A percentile compares a stretch with the other conserved stretches of the same genome.
Conservation (phyloP, 2,329 filamentous ascomycete species). For the Aspergillus awamori region DNA sequence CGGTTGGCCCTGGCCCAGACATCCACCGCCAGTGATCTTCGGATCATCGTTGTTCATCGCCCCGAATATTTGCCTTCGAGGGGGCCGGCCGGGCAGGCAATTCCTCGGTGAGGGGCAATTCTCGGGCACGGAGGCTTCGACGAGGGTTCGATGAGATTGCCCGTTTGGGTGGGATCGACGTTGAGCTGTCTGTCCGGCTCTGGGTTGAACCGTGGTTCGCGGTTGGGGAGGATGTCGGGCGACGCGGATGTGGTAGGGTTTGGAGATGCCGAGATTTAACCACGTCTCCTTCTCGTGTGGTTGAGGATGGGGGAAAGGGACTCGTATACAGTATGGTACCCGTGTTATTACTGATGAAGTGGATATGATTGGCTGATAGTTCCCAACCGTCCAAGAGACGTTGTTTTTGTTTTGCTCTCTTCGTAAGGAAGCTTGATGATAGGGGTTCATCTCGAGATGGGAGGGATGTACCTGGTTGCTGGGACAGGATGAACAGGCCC, state of each 20-base stretch:
- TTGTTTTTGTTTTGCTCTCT: slow-evolving; percentile 1
- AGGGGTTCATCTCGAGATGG: neutral
- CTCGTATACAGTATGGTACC: no score
- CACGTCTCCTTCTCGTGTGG: neutral
- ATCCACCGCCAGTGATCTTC: slow-evolving; percentile 3
- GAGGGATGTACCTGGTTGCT: neutral
- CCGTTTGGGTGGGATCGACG: slow-evolving; percentile 13
- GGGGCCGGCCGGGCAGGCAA: neutral
- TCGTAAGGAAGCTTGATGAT: neutral
- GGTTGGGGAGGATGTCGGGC: neutral
- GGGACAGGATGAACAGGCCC: neutral
- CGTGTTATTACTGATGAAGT: neutral
- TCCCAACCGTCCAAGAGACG: neutral
- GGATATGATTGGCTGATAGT: neutral
- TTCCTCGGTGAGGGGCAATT: neutral
- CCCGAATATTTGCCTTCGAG: neutral
- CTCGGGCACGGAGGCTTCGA: slow-evolving; percentile 4
- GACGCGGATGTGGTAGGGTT: neutral
- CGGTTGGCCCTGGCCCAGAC: neutral
- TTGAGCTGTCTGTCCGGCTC: neutral
- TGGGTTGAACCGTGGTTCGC: neutral
- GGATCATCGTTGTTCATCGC: neutral
- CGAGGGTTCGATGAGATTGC: slow-evolving; percentile 14
- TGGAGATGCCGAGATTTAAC: neutral
- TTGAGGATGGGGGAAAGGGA: neutral